Percentiles rank a stretch among this genome's conserved stretches.
phyloP scores from a whole-genome alignment of 2,329 filamentous ascomycete species.

The Trichoderma harzianum region DNA sequence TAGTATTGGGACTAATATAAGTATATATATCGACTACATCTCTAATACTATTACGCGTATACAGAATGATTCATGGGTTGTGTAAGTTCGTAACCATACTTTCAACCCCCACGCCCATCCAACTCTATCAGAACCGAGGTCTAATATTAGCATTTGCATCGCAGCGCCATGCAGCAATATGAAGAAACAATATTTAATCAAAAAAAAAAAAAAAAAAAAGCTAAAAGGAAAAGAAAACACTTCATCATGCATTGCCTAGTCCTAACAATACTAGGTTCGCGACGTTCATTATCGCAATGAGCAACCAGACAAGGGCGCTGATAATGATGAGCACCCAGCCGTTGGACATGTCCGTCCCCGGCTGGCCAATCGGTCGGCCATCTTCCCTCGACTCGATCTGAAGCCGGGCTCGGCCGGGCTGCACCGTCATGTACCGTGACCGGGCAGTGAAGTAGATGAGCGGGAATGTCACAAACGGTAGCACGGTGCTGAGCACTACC shows the following conservation, averaged over 20 bases:
- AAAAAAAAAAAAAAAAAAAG: neutral
- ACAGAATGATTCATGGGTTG: neutral
- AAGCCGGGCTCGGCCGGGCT: constrained; percentile 40
- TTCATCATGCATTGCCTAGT: constrained; percentile 22
- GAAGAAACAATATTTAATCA: neutral
- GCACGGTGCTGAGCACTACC: constrained; percentile 71
- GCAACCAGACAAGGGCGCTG: constrained; percentile 61
- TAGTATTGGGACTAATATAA: neutral
- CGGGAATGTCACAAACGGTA: constrained; percentile 80
- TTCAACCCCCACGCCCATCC: neutral
- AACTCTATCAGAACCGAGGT: neutral
- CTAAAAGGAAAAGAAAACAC: neutral
- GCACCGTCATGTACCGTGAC: constrained; percentile 74
- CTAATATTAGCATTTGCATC: neutral
- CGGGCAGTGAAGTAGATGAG: constrained; percentile 82
- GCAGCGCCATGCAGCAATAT: neutral
- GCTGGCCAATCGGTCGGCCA: neutral
- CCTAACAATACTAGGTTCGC: constrained; percentile 67
- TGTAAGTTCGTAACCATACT: neutral
- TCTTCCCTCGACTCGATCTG: constrained; percentile 26
- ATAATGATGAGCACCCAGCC: constrained; percentile 60
- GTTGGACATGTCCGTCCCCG: constrained; percentile 64
- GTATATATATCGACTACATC: neutral
- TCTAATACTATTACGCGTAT: neutral
- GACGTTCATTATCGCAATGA: constrained; percentile 78